phyloP scores from a whole-genome alignment of 345 rosid genomes.

The Pugionium dolabratum region DNA sequence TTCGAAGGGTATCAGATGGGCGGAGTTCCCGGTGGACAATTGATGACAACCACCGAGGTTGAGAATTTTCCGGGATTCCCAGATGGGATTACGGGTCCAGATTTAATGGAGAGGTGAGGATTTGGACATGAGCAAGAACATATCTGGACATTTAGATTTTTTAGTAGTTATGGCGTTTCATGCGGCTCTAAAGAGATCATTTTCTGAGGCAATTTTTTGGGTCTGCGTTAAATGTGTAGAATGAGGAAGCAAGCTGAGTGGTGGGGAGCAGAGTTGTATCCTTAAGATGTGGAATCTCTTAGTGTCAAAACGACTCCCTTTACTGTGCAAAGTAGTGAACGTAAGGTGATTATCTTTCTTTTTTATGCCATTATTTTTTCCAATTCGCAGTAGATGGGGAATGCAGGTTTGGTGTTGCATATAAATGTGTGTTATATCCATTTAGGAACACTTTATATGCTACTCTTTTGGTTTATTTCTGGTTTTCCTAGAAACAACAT shows the following conservation, averaged over 20 bases:
- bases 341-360: slow-evolving; percentile 63
- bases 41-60: slow-evolving; percentile 98
- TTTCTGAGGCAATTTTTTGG: neutral
- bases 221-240: slow-evolving; percentile 46
- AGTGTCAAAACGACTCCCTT: slow-evolving; percentile 71
- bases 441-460: neutral
- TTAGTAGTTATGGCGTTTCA: neutral
- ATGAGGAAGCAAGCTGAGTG: slow-evolving; percentile 96
- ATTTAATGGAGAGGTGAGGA: slow-evolving; percentile 88
- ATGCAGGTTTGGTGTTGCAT: slow-evolving; percentile 12
- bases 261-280: slow-evolving; percentile 95
- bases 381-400: slow-evolving; percentile 2
- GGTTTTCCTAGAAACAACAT: neutral
- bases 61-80: slow-evolving; percentile 99
- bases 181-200: neutral
- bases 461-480: neutral
- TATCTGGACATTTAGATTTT: neutral
- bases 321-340: slow-evolving; percentile 78
- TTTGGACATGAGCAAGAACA: no score
- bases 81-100: slow-evolving; percentile 97
- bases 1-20: slow-evolving; percentile 96
- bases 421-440: neutral
- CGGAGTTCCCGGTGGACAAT: slow-evolving; percentile 98
- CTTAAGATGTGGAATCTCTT: slow-evolving; percentile 88
- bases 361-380: slow-evolving; percentile 1